Conservation (phyloP, 495 filamentous ascomycete genomes). For the Neurospora sp. region DNA sequence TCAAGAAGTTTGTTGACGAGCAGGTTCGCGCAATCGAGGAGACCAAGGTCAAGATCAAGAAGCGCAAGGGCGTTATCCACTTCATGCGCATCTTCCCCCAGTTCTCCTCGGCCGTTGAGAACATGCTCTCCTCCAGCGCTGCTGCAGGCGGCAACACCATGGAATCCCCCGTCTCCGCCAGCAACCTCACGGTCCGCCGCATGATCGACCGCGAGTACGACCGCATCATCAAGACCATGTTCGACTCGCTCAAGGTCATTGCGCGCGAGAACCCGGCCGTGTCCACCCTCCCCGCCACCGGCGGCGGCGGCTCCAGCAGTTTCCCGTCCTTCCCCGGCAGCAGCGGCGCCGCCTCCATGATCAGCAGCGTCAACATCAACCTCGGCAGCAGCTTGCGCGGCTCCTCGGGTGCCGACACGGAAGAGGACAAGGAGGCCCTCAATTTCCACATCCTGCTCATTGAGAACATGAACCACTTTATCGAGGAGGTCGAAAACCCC, state of each 20-base stretch:
- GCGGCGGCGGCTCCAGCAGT: background rate
- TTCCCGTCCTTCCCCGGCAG: background rate
- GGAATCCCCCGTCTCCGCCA: background rate
- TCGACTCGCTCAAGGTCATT: conserved; percentile 90
- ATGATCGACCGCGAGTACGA: conserved; percentile 81
- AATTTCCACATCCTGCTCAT: conserved; percentile 96
- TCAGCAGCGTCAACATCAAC: conserved; percentile 12
- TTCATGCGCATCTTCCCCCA: conserved; percentile 90
- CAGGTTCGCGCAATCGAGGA: conserved; percentile 94
- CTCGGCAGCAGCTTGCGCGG: background rate
- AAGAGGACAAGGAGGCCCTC: conserved; percentile 87
- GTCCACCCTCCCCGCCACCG: conserved; percentile 16
- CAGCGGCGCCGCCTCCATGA: background rate
- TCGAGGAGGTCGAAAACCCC: conserved; percentile 75
- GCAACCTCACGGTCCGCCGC: conserved; percentile 49
- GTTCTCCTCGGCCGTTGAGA: conserved; percentile 71
- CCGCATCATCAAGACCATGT: conserved; percentile 90
- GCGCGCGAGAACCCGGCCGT: conserved; percentile 80
- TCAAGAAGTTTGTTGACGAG: conserved; percentile 84
- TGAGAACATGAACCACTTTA: conserved; percentile 97
- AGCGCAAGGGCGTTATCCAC: conserved; percentile 87
- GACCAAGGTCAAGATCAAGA: conserved; percentile 98
- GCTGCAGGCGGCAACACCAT: background rate
- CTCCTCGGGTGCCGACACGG: conserved; percentile 22
- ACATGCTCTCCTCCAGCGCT: conserved; percentile 53